Percentiles rank a stretch among this genome's conserved stretches.
Conservation (phyloP, 192 early-diverging fungal genomes). For the Dispira simplex region DNA sequence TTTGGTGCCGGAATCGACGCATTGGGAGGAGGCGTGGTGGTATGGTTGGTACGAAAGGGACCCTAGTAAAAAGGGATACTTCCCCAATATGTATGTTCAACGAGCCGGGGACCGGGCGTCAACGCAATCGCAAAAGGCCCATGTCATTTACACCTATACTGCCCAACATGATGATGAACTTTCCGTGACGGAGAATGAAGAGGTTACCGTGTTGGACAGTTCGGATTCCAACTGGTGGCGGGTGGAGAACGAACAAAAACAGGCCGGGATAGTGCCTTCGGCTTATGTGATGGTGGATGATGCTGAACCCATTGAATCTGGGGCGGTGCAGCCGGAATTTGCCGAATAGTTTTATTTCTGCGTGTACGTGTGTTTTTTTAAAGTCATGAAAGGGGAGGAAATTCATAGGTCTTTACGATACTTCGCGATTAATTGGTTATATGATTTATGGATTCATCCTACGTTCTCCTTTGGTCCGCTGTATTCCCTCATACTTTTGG, state of each 20-base stretch:
- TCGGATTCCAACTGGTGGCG: constrained; percentile 7
- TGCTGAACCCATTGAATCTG: background rate
- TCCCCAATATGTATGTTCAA: constrained; percentile 7
- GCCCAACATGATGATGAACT: constrained; percentile 4
- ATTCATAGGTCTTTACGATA: too few relatives aligned
- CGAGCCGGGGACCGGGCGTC: background rate
- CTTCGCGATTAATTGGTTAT: too few relatives aligned
- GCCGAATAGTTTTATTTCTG: too few relatives aligned
- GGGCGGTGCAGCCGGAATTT: too few relatives aligned
- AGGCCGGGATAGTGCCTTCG: constrained; percentile 6
- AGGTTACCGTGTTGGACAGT: background rate
- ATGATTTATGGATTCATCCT: too few relatives aligned
- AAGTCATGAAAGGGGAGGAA: too few relatives aligned
- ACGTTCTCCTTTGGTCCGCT: too few relatives aligned
- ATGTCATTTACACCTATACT: background rate
- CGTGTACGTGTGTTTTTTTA: too few relatives aligned
- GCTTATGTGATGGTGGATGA: constrained; percentile 7
- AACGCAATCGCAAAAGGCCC: background rate
- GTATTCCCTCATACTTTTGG: too few relatives aligned
- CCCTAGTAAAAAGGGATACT: background rate
- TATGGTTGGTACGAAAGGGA: constrained; percentile 3
- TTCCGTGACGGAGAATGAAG: background rate
- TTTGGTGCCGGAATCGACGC: background rate
- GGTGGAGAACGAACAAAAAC: background rate
- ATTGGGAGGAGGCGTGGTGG: constrained; percentile 4